Evolutionary conservation across 2,329 filamentous ascomycete species (phyloP), one percentile per base, ranked within the genome.

Genomic region (Alternaria hordeiaustralica): DNA sequence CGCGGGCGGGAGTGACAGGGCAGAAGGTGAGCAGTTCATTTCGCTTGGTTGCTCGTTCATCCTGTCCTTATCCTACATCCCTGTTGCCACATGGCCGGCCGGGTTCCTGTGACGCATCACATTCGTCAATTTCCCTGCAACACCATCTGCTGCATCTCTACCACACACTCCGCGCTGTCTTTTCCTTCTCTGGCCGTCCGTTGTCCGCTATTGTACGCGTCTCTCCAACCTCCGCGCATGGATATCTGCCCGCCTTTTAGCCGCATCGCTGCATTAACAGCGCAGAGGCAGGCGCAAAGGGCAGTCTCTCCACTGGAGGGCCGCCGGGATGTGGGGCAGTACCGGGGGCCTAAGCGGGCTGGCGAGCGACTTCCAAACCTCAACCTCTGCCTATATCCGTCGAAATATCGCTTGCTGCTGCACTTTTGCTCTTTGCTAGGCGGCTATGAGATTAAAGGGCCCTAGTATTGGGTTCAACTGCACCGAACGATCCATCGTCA

Each of bases 361-460:
- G 49, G 28, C 56, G 57, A 61, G 51, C 51, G 66, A 71, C 67
- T 68, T 71, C 72, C 70, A 72, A 69, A 75, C 74, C 70, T 74
- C 71, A 75, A 41, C 66, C 70, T 72, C 69, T 71, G 66, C 66
- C 71, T 71, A 75, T 72, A 71, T 63, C 63, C 55, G 55, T 63
- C 55, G 41, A 49, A 46, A 64, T 72, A 72, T 68, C 47, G 61
- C 58, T 33, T 55, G 55, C 55, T 45, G 47, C 57, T 51, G 23
- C 43, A 20, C 45, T 66, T 58, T 47, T 58, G 60, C 65, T 67
- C 69, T 66, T 58, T 55, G 63, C 65, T 65, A 60, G 56, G 25
- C 54, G 58, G 45, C 53, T 55, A 61, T 70, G 70, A 78, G 70
- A 77, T 78, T 78, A 77, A 75, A 78, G 75, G 75, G 72, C 70